These are phyloP conservation scores for Tuber melanosporum DNA, from an alignment of 495 filamentous ascomycete genomes.

Conservation along the genomic window DNA sequence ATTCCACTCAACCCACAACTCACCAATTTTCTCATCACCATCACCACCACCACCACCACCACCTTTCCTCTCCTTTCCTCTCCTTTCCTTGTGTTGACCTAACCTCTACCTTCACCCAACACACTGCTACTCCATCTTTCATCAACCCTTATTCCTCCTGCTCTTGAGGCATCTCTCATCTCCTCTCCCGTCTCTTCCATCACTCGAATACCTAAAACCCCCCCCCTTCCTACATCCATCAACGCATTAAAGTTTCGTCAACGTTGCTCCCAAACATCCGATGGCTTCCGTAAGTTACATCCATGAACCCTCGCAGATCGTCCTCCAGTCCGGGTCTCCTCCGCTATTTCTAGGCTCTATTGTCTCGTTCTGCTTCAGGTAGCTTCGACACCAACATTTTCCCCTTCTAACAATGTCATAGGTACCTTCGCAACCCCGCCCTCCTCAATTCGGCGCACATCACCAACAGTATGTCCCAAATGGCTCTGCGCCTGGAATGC, in stretches of 20 bases:
- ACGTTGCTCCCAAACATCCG: constrained; percentile 11
- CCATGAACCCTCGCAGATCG: constrained; percentile 17
- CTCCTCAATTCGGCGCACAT: constrained; percentile 44
- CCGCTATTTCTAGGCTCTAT: constrained; percentile 22
- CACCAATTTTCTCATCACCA: not conserved
- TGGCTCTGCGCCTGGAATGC: constrained; percentile 50
- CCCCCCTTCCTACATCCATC: constrained; percentile 10
- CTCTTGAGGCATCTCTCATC: constrained; percentile 37
- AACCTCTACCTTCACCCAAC: constrained; percentile 20
- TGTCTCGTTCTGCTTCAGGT: constrained; percentile 7
- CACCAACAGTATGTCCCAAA: constrained; percentile 49
- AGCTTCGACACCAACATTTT: not conserved
- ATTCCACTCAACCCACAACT: not conserved
- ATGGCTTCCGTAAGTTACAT: constrained; percentile 54
- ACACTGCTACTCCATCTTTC: constrained; percentile 19
- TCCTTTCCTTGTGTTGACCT: constrained; percentile 2
- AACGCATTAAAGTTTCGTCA: constrained; percentile 21
- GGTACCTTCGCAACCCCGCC: constrained; percentile 34
- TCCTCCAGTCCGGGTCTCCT: constrained; percentile 10
- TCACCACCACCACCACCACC: not conserved
- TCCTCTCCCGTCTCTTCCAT: constrained; percentile 26
- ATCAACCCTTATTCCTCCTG: constrained; percentile 30
- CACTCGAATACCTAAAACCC: not conserved
- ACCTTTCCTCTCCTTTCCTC: constrained; percentile 11
- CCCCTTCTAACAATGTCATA: constrained; percentile 26